A percentile compares a stretch with the other conserved stretches of the same genome.
These are phyloP conservation scores for Pisolithus marmoratus DNA, from an alignment of 768 basidiomycete genomes.

Conservation along the genomic window DNA sequence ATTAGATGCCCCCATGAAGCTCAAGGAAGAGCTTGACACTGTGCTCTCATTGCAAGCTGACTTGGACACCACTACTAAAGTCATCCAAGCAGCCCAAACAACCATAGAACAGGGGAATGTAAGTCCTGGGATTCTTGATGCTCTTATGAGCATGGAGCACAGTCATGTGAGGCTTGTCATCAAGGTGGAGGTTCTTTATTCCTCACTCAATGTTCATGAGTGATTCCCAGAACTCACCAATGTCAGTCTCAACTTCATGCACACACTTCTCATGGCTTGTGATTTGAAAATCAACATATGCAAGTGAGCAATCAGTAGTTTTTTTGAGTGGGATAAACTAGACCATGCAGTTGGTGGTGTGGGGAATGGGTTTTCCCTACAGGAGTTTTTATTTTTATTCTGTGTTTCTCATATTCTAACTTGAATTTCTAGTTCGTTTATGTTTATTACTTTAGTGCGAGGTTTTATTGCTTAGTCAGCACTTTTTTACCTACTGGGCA, in stretches of 20 bases:
- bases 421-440: too few species aligned
- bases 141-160: slow-evolving; percentile 15
- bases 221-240: slow-evolving; percentile 28
- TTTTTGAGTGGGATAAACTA: slow-evolving; percentile 34
- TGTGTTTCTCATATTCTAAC: too few species aligned
- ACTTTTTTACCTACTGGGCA: too few species aligned
- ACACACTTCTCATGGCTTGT: slow-evolving; percentile 27
- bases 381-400: too few species aligned
- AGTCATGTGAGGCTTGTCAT: slow-evolving; percentile 15
- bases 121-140: slow-evolving; percentile 3
- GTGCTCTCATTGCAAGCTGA: slow-evolving; percentile 27
- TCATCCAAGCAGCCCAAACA: slow-evolving; percentile 11
- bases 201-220: slow-evolving; percentile 30
- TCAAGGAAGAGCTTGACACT: slow-evolving; percentile 26
- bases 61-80: slow-evolving; percentile 18
- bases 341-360: slow-evolving; percentile 27
- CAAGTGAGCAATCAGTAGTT: slow-evolving; percentile 27
- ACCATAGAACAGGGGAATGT: slow-evolving; percentile 4
- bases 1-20: slow-evolving; percentile 22
- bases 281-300: slow-evolving; percentile 37
- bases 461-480: too few species aligned
- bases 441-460: too few species aligned
- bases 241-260: slow-evolving; percentile 25
- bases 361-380: too few species aligned
- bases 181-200: too few species aligned